phyloP scores from a whole-genome alignment of 768 basidiomycete genomes.

The Cystobasidiopsis lactophilus region DNA sequence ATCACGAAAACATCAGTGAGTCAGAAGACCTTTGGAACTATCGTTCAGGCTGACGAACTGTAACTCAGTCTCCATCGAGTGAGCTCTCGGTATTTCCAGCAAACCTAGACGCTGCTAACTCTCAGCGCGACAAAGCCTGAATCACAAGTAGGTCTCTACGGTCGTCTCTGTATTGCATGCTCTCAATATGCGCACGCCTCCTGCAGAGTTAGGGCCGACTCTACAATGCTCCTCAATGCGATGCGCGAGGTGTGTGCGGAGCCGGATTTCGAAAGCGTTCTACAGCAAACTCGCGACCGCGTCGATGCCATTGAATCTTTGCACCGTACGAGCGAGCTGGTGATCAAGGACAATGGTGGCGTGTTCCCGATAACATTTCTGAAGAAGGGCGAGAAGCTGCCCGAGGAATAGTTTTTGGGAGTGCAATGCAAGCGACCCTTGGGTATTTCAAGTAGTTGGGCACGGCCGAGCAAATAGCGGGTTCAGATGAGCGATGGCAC shows the following conservation, averaged over 20 bases:
- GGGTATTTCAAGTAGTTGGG: too few relatives aligned
- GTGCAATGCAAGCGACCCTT: too few relatives aligned
- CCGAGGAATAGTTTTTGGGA: too few relatives aligned
- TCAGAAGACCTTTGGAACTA: slow-evolving; percentile 1
- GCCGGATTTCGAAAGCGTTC: neutral
- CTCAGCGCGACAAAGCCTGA: slow-evolving; percentile 45
- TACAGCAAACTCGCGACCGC: slow-evolving; percentile 36
- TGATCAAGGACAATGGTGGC: slow-evolving; percentile 4
- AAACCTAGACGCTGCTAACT: slow-evolving; percentile 48
- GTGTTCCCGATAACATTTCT: slow-evolving; percentile 7
- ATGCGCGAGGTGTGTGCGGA: slow-evolving; percentile 1
- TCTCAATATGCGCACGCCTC: neutral
- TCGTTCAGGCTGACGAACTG: slow-evolving; percentile 4
- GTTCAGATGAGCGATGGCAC: too few relatives aligned
- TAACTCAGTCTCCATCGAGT: slow-evolving; percentile 32
- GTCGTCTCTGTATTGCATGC: slow-evolving; percentile 5
- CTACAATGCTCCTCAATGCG: neutral
- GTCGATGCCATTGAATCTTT: slow-evolving; percentile 73
- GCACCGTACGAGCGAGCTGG: slow-evolving; percentile 34
- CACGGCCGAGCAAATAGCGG: too few relatives aligned
- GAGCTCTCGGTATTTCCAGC: slow-evolving; percentile 58
- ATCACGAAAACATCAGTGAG: slow-evolving; percentile 38
- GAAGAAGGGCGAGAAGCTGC: too few relatives aligned
- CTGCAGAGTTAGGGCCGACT: neutral
- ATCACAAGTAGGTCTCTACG: slow-evolving; percentile 67